Evolutionary conservation across 306 rosid species (phyloP), one percentile per base, ranked within the genome.

Genomic region (Lathyrus sativus): DNA sequence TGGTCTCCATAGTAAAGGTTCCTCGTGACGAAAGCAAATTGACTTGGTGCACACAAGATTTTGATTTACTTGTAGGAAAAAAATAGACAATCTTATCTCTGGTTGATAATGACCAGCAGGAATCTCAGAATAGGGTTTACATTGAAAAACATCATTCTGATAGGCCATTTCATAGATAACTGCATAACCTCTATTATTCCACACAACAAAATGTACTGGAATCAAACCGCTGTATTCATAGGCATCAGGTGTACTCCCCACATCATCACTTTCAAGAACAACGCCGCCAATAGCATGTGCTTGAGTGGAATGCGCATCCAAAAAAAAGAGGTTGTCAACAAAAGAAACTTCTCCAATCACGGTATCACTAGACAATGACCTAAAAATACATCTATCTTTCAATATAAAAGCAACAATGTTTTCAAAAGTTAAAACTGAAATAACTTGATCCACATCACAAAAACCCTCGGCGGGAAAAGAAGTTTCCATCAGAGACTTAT

Each of bases 1-100:
- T 5, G 99, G 96, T 67, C 73, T 88, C 96, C 93, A 90, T 59
- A 75, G 81, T 55, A 73, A 74, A 71, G 95, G 91, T 58, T 90
- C 90, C 79, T 88, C 93, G 45, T 72, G 67, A 60, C 61, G 77
- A 75, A 84, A 63, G 80, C 93, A 83, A 67, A 79, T 74, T 63
- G 98, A 89, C 64, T 88, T 85, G 70, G 85, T 62, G 43, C 93
- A 79, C 29, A 89, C 68, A 78, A 92, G 74, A 76, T 76, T 76
- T 50, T 46, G 77, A 73, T 65, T 72, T 74, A 88, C 62, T 72
- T 84, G 90, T 62, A 66, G 77, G 48, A 86, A 93, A 69, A 46
- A 76, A 68, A 77, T 7, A 24, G 88, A 85, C 50, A 74, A 72
- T 69, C 83, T 80, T 68, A 11, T 60, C 66, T 83, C 85, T 65